Evolutionary conservation across 148 eudicot species (phyloP), one percentile per base, ranked within the genome.

Genomic region (Rhododendron molle): DNA sequence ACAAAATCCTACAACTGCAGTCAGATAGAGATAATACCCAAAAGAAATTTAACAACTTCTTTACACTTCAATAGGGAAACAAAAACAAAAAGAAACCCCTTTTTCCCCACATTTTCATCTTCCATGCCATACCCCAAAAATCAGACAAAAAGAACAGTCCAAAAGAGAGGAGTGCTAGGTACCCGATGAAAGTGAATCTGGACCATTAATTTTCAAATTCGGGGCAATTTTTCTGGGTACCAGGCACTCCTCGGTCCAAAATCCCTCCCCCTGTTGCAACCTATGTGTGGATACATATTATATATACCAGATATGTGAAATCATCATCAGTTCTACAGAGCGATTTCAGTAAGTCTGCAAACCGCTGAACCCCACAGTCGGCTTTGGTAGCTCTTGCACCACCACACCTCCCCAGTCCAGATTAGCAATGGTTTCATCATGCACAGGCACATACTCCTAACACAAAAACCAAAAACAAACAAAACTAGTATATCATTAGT

Each of bases 361-460:
- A 80, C 90, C 28, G 34, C 83, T 86, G 85, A 89, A 91, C 73
- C 83, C 90, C 80, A 93, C 89, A 54, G 76, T 87, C 38, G 80
- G 86, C 50, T 85, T 88, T 52, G 87, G 89, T 49, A 88, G 88
- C 71, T 94, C 94, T 16, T 84, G 92, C 30, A 65, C 76, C 2
- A 32, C 20, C 76, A 30, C 76, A 4, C 2, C 44, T 40, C 44
- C 16, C 98, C 98, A 94, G 85, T 85, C 86, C 40, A 92, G 83
- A 88, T 92, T 92, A 62, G 88, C 90, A 34, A 94, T 85, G 43
- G 86, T 91, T 88, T 93, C 95, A 78, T 89, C 90, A 76, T 91
- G 90, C 90, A 93, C 95, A 47, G 96, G 92, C 91, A 87, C 92
- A 84, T 93, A 95, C 54, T 94, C 94, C 98, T 95, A 67, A 23